Conservation (phyloP, 176 grass and related monocot species). For the Canna indica region DNA sequence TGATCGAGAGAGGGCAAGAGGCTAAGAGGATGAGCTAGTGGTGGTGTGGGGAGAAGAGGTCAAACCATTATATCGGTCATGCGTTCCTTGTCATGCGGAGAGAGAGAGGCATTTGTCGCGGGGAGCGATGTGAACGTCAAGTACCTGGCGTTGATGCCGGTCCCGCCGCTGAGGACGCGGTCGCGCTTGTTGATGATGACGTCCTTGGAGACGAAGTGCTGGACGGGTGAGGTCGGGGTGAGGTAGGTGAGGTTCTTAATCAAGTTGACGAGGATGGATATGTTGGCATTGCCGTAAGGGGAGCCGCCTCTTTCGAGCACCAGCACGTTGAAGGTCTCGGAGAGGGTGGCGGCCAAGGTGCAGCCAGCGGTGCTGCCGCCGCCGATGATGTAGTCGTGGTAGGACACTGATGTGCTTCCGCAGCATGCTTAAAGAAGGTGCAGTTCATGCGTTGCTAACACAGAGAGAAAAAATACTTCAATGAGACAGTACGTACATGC, state of each 20-base stretch:
- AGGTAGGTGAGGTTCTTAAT: slow-evolving; percentile 49
- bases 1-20: neutral
- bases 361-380: slow-evolving; percentile 80
- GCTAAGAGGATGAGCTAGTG: too few relatives aligned
- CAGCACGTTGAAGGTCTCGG: slow-evolving; percentile 39
- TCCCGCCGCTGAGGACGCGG: slow-evolving; percentile 69
- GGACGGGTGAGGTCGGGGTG: slow-evolving; percentile 53
- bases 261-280: slow-evolving; percentile 51
- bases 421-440: slow-evolving; percentile 60
- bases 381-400: slow-evolving; percentile 80
- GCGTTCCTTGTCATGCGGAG: too few relatives aligned
- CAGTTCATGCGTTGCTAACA: slow-evolving; percentile 27
- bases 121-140: too few relatives aligned
- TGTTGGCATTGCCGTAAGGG: slow-evolving; percentile 63
- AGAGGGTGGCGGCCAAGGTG: slow-evolving; percentile 80
- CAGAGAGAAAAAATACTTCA: neutral
- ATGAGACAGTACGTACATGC: too few relatives aligned
- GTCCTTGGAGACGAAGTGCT: slow-evolving; percentile 76
- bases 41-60: too few relatives aligned
- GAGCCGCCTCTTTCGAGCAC: slow-evolving; percentile 74
- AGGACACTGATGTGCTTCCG: slow-evolving; percentile 29
- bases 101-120: too few relatives aligned
- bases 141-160: slow-evolving; percentile 81
- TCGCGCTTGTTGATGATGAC: slow-evolving; percentile 63
- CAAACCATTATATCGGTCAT: too few relatives aligned